A percentile compares a stretch with the other conserved stretches of the same genome.
Conservation (phyloP, 1,284 basidiomycete species). For the Ustilago crameri region DNA sequence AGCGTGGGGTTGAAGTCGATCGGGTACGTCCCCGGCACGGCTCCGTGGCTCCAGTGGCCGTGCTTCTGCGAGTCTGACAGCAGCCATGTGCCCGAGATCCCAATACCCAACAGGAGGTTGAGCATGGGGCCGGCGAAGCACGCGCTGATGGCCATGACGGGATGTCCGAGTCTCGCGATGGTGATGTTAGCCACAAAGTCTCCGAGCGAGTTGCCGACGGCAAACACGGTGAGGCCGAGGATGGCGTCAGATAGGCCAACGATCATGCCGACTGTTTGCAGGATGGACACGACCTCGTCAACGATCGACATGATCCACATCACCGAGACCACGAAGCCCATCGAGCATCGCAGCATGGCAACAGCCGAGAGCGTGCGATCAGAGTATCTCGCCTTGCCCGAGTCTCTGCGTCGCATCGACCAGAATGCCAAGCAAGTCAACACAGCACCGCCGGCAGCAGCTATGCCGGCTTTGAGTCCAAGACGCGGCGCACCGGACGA, state of each 20-base stretch:
- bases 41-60: constrained; percentile 23
- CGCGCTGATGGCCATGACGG: constrained; percentile 76
- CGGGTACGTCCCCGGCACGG: constrained; percentile 70
- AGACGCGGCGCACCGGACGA: constrained; percentile 24
- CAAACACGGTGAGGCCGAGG: constrained; percentile 94
- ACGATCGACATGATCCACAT: constrained; percentile 67
- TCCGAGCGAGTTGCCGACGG: constrained; percentile 92
- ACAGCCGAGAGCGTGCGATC: constrained; percentile 29
- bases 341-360: constrained; percentile 46
- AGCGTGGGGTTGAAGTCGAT: constrained; percentile 85
- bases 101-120: constrained; percentile 91
- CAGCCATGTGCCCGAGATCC: constrained; percentile 75
- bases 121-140: constrained; percentile 96
- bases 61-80: constrained; percentile 26
- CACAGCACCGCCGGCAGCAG: constrained; percentile 15
- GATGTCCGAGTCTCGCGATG: constrained; percentile 69
- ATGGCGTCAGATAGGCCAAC: constrained; percentile 97
- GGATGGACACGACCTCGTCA: constrained; percentile 62
- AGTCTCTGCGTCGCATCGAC: constrained; percentile 34
- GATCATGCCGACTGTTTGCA: constrained; percentile 87
- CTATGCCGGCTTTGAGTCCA: constrained; percentile 19
- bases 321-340: constrained; percentile 61
- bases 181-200: constrained; percentile 97
- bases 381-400: constrained; percentile 33
- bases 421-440: constrained; percentile 17